These are phyloP conservation scores for Leishmania lainsoni DNA, from an alignment of 208 protist genomes.

Conservation along the genomic window DNA sequence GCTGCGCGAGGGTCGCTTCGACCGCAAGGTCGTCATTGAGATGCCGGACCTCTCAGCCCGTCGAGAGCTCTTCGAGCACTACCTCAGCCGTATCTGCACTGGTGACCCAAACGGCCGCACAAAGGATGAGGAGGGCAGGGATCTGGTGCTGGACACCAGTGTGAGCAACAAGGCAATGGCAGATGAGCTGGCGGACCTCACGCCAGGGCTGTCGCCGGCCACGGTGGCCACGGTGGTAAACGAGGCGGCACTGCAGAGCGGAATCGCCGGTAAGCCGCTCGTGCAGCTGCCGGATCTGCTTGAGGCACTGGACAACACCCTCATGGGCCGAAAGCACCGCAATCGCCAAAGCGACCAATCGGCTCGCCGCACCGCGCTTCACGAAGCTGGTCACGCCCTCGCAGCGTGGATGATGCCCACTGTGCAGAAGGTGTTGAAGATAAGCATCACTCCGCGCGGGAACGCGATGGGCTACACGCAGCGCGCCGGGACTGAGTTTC, in stretches of 20 bases:
- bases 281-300: constrained; percentile 65
- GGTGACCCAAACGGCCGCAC: constrained; percentile 73
- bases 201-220: constrained; percentile 91
- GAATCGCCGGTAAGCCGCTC: constrained; percentile 80
- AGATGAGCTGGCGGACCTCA: constrained; percentile 75
- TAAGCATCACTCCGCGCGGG: constrained; percentile 84
- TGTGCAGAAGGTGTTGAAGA: constrained; percentile 78
- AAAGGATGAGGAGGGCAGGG: constrained; percentile 60
- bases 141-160: constrained; percentile 48
- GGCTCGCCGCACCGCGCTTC: constrained; percentile 70
- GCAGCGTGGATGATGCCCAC: constrained; percentile 78
- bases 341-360: constrained; percentile 69
- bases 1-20: constrained; percentile 88
- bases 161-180: constrained; percentile 61
- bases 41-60: constrained; percentile 86
- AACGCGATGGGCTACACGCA: constrained; percentile 89
- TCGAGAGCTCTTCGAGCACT: constrained; percentile 86
- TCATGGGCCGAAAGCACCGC: constrained; percentile 84
- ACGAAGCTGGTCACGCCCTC: constrained; percentile 80
- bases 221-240: constrained; percentile 97
- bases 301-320: constrained; percentile 85
- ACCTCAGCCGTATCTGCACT: constrained; percentile 77
- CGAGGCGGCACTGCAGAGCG: constrained; percentile 93
- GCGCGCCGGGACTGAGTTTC: constrained; percentile 81
- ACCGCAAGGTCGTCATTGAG: constrained; percentile 86